A percentile compares a stretch with the other conserved stretches of the same genome.
phyloP scores from a whole-genome alignment of 805 yeast genomes.

The Starmerella bombicola region DNA sequence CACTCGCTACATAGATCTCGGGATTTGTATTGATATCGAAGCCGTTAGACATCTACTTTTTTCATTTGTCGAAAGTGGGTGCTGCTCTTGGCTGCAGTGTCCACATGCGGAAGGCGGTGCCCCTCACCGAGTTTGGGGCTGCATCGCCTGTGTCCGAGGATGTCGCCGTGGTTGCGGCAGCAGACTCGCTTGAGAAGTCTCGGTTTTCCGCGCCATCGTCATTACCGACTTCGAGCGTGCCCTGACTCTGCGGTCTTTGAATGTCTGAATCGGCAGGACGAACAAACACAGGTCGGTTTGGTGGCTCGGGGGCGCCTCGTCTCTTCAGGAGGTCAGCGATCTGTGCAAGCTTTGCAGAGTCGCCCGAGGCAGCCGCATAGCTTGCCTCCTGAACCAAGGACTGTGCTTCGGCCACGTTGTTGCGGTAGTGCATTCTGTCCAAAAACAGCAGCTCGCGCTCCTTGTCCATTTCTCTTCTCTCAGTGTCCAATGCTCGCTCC shows the following conservation, averaged over 20 bases:
- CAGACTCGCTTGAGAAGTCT: constrained; percentile 32
- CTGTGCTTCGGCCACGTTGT: constrained; percentile 45
- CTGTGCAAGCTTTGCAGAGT: constrained; percentile 20
- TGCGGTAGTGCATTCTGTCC: constrained; percentile 59
- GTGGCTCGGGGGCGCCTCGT: constrained; percentile 16
- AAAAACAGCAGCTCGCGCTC: constrained; percentile 38
- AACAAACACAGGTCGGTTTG: constrained; percentile 15
- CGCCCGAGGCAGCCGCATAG: constrained; percentile 23
- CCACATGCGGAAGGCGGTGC: constrained; percentile 16
- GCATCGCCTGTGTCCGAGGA: not conserved
- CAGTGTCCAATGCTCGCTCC: constrained; percentile 42
- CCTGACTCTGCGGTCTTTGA: not conserved
- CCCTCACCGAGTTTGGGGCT: constrained; percentile 7
- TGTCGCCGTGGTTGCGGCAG: constrained; percentile 39
- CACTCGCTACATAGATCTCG: too few relatives aligned
- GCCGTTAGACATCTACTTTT: too few relatives aligned
- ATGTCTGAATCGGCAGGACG: constrained; percentile 15
- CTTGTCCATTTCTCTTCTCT: constrained; percentile 34
- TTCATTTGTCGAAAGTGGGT: not conserved
- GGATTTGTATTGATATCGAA: too few relatives aligned
- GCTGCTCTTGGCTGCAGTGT: constrained; percentile 16
- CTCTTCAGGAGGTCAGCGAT: constrained; percentile 16
- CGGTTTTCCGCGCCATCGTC: constrained; percentile 25
- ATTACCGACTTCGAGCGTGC: not conserved
- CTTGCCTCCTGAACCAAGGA: constrained; percentile 40